A percentile compares a stretch with the other conserved stretches of the same genome.
These are phyloP conservation scores for Skeletonema potamos DNA, from an alignment of 108 stramenopile genomes.

Conservation along the genomic window DNA sequence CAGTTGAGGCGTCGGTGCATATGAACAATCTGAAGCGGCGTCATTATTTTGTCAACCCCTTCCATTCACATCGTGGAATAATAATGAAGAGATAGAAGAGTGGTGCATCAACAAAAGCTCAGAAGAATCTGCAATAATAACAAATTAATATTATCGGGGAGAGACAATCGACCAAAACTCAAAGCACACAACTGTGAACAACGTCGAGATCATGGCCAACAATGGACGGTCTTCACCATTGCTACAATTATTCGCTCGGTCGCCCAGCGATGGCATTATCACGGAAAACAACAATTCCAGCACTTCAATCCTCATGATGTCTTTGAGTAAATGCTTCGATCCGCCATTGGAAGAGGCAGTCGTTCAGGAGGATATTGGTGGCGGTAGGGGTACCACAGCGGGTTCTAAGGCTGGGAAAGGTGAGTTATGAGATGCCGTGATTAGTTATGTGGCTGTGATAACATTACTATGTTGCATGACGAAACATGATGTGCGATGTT, in stretches of 20 bases:
- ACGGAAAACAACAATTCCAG: neutral
- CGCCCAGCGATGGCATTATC: neutral
- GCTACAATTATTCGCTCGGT: neutral
- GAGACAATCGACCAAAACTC: neutral
- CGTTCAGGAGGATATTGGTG: neutral
- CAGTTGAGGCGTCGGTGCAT: no score
- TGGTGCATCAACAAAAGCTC: no score
- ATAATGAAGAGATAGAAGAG: no score
- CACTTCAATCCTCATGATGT: neutral
- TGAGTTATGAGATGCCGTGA: neutral
- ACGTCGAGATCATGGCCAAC: neutral
- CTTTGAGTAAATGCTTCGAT: neutral
- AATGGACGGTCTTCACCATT: neutral
- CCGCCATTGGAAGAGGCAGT: constrained; percentile 7
- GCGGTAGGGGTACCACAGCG: neutral
- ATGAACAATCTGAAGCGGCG: no score
- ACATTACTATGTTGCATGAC: neutral
- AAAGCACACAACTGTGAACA: neutral
- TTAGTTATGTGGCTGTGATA: neutral
- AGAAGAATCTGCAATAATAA: neutral
- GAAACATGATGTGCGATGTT: no score
- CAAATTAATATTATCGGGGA: neutral
- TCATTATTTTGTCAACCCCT: no score
- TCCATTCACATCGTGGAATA: no score
- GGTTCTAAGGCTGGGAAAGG: neutral